Base-by-base conservation (phyloP, 768 basidiomycete genomes). In the Baorangia bicolor region DNA sequence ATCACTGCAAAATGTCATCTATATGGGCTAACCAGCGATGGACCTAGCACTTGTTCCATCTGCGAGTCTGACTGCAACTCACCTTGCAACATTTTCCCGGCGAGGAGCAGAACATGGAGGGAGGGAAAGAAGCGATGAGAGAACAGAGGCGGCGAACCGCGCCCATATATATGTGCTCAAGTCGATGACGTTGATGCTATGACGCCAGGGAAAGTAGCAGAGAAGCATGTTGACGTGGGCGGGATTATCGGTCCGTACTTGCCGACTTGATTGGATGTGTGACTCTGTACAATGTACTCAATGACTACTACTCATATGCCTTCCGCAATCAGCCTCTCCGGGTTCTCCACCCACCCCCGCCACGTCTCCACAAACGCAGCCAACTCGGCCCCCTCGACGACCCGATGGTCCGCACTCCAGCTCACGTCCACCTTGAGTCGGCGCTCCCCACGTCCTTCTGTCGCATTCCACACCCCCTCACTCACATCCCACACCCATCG, bases 311-410 rank as follows among this genome's bases (percentile, higher is more conserved):
- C 37, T 75, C 60, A 79, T 13, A 78, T 62, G 0, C 74, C 75
- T 43, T 78, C 78, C 4, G 63, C 90, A 61, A 92, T 80, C 56
- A 92, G 65, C 68, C 87, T 77, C 68, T 79, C 82, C 3, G 93
- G 93, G 2, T 73, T 68, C 73, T 94, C 92, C 16, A 93, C 88
- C 77, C 84, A 91, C 16, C 72, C 75, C 57, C 92, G 82, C 92
- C 92, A 95, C 40, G 78, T 76, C 74, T 94, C 91, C 57, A 92
- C 88, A 68, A 95, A 92, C 59, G 89, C 91, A 50, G 89, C 91
- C 58, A 95, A 68, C 73, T 95, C 92, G 2, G 92, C 92, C 5
- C 92, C 92, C 67, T 95, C 92, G 11, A 94, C 84, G 8, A 95
- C 84, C 16, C 92, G 75, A 71, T 95, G 93, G 62, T 95, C 92